These are phyloP conservation scores for Aureobasidium sp. DNA, from an alignment of 2,329 filamentous ascomycete genomes.

Conservation along the genomic window DNA sequence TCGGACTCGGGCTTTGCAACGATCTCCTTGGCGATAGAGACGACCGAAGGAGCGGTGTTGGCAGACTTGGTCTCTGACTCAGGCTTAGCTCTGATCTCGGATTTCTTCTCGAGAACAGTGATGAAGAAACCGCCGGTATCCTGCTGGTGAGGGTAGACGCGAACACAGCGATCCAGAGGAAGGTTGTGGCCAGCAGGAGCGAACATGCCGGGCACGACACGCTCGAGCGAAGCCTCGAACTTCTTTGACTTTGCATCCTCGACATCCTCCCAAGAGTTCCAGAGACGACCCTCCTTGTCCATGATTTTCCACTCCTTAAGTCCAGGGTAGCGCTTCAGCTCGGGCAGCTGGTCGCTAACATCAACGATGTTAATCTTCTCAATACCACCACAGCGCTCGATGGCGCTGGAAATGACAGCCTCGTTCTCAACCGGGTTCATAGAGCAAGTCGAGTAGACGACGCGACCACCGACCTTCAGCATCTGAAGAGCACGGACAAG, in stretches of 20 bases:
- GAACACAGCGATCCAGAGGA: slow-evolving; percentile 82
- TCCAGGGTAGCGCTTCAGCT: slow-evolving; percentile 68
- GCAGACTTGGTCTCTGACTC: slow-evolving; percentile 51
- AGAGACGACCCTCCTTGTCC: slow-evolving; percentile 74
- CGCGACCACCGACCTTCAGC: slow-evolving; percentile 87
- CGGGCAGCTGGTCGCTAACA: slow-evolving; percentile 68
- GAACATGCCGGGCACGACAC: slow-evolving; percentile 79
- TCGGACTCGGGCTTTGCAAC: slow-evolving; percentile 29
- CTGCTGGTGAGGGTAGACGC: slow-evolving; percentile 90
- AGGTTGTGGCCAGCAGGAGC: slow-evolving; percentile 55
- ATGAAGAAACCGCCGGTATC: slow-evolving; percentile 98
- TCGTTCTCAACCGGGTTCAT: slow-evolving; percentile 99
- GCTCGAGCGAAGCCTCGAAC: slow-evolving; percentile 55
- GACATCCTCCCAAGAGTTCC: slow-evolving; percentile 77
- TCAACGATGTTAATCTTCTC: slow-evolving; percentile 79
- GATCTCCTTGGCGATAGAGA: slow-evolving; percentile 36
- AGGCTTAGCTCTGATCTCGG: slow-evolving; percentile 71
- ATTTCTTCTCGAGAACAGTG: slow-evolving; percentile 83
- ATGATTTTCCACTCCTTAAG: slow-evolving; percentile 83
- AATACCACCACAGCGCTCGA: slow-evolving; percentile 79
- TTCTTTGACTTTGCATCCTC: slow-evolving; percentile 55
- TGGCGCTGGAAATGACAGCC: slow-evolving; percentile 78
- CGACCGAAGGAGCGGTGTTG: slow-evolving; percentile 19
- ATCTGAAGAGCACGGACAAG: slow-evolving; percentile 88
- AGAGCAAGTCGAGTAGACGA: slow-evolving; percentile 97